Evolutionary conservation across 371 early-diverging fungal species (phyloP), one percentile per base, ranked within the genome.

Genomic region (Choanephora cucurbitarum): DNA sequence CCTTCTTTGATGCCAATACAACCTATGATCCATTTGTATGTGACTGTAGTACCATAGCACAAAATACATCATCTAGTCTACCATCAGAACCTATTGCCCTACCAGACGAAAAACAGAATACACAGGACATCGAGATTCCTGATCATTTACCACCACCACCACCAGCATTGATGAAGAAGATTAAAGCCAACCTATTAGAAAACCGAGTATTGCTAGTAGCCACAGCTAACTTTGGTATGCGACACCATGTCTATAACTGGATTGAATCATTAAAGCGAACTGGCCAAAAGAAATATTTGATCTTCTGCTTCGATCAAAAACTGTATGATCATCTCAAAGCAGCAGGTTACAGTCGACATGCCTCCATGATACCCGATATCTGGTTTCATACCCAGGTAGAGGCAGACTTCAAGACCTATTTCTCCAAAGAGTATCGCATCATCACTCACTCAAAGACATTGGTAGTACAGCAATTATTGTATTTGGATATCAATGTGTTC

Each of bases 171-270:
- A 24, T 69, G 24, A 53, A 75, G 1, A 75, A 75, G 32, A 72
- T 75, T 44, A 65, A 75, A 28, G 44, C 18, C 15, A 75, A 75
- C 44, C 41, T 72, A 11, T 28, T 64, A n/a, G 52, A 64, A 18
- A 52, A 67, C n/a, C 63, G 70, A 37, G 64, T 72, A 2, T 57
- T 77, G 33, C 66, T 70, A 24, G 67, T 74, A 1, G 78, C 78
- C 8, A 64, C 73, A 17, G 70, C 75, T 9, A 77, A 77, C 41
- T 72, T 72, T 40, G 78, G 78, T 18, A 77, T 77, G 78, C 66
- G 74, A 11, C 67, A 77, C 46, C 68, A 77, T 54, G 69, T 72
- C 2, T 74, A 74, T 46, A 77, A 77, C 42, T 77, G 78, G 78
- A 77, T 77, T n/a, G 69, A 71, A 51, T 74, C 75, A 1, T 48